Evolutionary conservation across 1,284 basidiomycete species (phyloP).

Genomic region (Ustilago tritici): DNA sequence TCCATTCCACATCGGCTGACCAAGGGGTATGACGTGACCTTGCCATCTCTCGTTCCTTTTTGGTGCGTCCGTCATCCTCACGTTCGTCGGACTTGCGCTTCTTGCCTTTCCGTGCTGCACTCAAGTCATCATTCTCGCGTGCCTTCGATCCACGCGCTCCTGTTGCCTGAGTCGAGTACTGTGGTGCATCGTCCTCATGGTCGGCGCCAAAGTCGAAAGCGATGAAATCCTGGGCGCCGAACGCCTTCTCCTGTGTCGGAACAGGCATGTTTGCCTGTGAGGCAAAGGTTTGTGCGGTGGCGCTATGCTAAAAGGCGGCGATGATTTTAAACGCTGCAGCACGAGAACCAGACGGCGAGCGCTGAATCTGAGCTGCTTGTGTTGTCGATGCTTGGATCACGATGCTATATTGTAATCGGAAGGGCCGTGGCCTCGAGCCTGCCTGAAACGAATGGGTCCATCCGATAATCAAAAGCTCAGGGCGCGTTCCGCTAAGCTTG

Average conservation of each 20-base stretch:
- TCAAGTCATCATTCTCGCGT: slow-evolving; percentile 16
- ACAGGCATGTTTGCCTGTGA: slow-evolving; percentile 23
- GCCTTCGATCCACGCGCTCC: slow-evolving; percentile 10
- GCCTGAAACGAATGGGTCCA: background rate
- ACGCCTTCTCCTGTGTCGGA: slow-evolving; percentile 31
- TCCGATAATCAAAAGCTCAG: background rate
- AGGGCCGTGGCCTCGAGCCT: background rate
- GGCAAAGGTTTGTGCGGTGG: background rate
- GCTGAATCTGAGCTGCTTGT: background rate
- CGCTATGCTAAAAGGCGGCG: background rate
- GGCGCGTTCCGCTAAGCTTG: background rate
- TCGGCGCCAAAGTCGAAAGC: slow-evolving; percentile 58
- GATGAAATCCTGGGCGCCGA: slow-evolving; percentile 59
- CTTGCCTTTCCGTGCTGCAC: slow-evolving; percentile 29
- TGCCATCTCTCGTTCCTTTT: slow-evolving; percentile 76
- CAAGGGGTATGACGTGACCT: slow-evolving; percentile 80
- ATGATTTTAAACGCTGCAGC: too few relatives aligned
- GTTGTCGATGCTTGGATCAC: too few relatives aligned
- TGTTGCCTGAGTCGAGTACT: slow-evolving; percentile 14
- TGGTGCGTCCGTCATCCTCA: slow-evolving; percentile 72
- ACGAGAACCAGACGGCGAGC: background rate
- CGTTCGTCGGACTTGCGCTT: slow-evolving; percentile 60
- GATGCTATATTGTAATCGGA: background rate
- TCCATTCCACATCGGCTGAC: slow-evolving; percentile 82
- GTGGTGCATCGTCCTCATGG: slow-evolving; percentile 21